Percentiles rank a stretch among this genome's conserved stretches.
phyloP scores from a whole-genome alignment of 2,329 filamentous ascomycete species.

The Madurella fahalii region DNA sequence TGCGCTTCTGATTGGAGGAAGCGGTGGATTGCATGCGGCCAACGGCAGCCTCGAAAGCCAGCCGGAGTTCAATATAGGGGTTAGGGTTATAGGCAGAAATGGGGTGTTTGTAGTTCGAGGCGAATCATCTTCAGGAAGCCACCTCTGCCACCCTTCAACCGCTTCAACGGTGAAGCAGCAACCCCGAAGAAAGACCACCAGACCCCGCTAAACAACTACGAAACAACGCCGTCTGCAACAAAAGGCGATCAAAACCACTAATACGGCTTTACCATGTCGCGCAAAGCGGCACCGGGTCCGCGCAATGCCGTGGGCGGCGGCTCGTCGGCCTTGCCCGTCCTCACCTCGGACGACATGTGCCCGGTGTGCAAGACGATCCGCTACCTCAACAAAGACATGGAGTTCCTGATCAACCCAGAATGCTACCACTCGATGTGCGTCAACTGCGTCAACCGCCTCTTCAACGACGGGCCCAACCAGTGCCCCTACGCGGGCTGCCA shows the following conservation, averaged over 20 bases:
- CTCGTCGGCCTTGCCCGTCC: constrained; percentile 10
- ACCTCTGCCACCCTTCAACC: too few species aligned
- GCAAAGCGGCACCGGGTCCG: constrained; percentile 29
- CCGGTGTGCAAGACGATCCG: constrained; percentile 96
- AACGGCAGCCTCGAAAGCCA: too few species aligned
- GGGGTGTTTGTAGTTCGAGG: too few species aligned
- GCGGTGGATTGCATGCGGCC: too few species aligned
- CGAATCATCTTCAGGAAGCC: too few species aligned
- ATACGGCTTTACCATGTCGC: constrained; percentile 33
- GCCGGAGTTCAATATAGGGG: too few species aligned
- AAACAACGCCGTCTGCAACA: neutral
- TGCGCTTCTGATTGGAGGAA: too few species aligned
- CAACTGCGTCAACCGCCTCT: constrained; percentile 91
- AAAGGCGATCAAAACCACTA: neutral
- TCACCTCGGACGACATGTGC: constrained; percentile 65
- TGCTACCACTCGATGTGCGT: constrained; percentile 99
- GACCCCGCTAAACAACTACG: neutral
- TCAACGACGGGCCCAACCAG: constrained; percentile 83
- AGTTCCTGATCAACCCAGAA: constrained; percentile 94
- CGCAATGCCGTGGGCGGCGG: constrained; percentile 6
- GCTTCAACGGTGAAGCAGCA: too few species aligned
- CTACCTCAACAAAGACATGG: constrained; percentile 91
- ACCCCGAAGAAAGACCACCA: too few species aligned
- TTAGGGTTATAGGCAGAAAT: too few species aligned
- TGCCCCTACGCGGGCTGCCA: constrained; percentile 89